Evolutionary conservation across 495 filamentous ascomycete species (phyloP).

Genomic region (Viridothelium virens): DNA sequence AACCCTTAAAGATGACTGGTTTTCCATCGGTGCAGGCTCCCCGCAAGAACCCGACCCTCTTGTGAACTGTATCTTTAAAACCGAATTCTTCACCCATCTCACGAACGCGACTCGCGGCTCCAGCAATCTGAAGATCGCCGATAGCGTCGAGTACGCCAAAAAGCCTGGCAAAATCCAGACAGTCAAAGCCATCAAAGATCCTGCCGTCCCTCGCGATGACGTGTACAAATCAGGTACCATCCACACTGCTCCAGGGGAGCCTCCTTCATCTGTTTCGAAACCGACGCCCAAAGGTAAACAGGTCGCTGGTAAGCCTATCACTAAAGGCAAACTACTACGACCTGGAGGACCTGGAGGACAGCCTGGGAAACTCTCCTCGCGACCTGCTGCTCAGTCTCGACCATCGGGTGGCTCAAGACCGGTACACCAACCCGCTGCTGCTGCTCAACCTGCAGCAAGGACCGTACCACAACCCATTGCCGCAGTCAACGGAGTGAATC

Average conservation of each 20-base stretch:
- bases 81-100: conserved; percentile 91
- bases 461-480: conserved; percentile 44
- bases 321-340: conserved; percentile 76
- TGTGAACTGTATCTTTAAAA: conserved; percentile 89
- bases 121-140: conserved; percentile 71
- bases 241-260: conserved; percentile 78
- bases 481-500: conserved; percentile 39
- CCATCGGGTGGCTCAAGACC: conserved; percentile 25
- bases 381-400: conserved; percentile 43
- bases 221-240: conserved; percentile 89
- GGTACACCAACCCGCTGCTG: conserved; percentile 35
- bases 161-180: conserved; percentile 87
- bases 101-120: conserved; percentile 64
- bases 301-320: conserved; percentile 81
- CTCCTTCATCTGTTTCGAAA: conserved; percentile 70
- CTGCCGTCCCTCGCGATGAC: conserved; percentile 59
- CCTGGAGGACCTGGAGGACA: conserved; percentile 81
- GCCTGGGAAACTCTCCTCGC: conserved; percentile 59
- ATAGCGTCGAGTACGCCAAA: conserved; percentile 91
- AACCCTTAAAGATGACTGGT: conserved; percentile 88
- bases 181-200: conserved; percentile 86
- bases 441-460: conserved; percentile 22
- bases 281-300: conserved; percentile 81
- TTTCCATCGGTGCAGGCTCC: conserved; percentile 79
- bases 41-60: conserved; percentile 86